Conservation (phyloP, 345 rosid genomes). For the Eucalyptus cloeziana region DNA sequence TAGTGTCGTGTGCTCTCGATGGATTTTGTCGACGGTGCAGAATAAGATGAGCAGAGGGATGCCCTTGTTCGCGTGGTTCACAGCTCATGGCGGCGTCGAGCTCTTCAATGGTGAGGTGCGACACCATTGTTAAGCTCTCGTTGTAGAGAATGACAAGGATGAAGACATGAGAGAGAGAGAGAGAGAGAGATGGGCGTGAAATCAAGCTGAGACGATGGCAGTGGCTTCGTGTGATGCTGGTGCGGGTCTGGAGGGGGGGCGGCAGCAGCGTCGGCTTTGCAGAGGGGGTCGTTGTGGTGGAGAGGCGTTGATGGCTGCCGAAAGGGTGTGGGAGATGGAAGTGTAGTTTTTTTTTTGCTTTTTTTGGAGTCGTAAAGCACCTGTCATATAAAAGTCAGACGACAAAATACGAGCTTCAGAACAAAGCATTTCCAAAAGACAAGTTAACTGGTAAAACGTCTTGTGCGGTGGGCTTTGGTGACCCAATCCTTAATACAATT, state of each 20-base stretch:
- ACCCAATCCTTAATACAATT: fast-evolving
- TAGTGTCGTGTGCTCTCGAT: not conserved
- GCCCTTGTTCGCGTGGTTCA: fast-evolving
- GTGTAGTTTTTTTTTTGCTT: fast-evolving
- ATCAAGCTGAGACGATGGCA: not conserved
- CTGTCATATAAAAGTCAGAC: too few species aligned
- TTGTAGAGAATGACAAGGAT: not conserved
- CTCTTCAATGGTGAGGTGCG: not conserved
- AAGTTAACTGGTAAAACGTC: too few species aligned
- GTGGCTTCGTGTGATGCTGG: not conserved
- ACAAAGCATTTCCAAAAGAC: too few species aligned
- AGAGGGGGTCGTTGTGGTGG: not conserved
- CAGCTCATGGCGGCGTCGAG: not conserved
- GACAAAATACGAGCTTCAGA: too few species aligned
- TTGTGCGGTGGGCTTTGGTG: too few species aligned
- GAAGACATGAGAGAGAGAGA: not conserved
- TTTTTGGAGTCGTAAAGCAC: too few species aligned
- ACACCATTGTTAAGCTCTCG: not conserved
- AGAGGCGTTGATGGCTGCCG: not conserved
- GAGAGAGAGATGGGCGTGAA: not conserved
- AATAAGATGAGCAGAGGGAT: not conserved
- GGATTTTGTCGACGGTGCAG: not conserved
- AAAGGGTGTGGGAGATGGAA: not conserved
- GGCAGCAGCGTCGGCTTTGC: not conserved
- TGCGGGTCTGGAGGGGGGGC: not conserved